These are phyloP conservation scores for Aspergillus clavatus DNA, from an alignment of 2,329 filamentous ascomycete genomes.

Conservation along the genomic window DNA sequence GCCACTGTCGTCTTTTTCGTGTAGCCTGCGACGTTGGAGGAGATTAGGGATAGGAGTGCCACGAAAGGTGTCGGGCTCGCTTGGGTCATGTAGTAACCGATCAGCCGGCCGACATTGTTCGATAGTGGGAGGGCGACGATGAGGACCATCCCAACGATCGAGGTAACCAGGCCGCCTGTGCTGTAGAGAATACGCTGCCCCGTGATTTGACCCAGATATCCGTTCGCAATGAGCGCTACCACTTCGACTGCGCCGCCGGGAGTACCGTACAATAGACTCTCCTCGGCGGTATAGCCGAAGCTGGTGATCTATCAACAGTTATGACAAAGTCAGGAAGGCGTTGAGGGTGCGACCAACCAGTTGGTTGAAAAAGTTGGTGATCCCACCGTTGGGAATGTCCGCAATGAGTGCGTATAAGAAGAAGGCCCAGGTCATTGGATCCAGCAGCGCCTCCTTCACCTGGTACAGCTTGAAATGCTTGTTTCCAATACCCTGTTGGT, in stretches of 20 bases:
- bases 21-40: slow-evolving; percentile 55
- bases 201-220: slow-evolving; percentile 53
- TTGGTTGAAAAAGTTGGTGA: slow-evolving; percentile 59
- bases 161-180: slow-evolving; percentile 47
- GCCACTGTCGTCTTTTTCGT: slow-evolving; percentile 53
- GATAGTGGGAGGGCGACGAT: slow-evolving; percentile 57
- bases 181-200: slow-evolving; percentile 56
- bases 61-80: slow-evolving; percentile 59
- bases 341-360: slow-evolving; percentile 32
- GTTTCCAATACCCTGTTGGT: slow-evolving; percentile 70
- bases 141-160: slow-evolving; percentile 59
- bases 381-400: slow-evolving; percentile 56
- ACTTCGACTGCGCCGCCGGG: slow-evolving; percentile 64
- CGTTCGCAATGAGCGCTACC: slow-evolving; percentile 52
- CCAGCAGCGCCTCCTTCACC: slow-evolving; percentile 53
- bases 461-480: slow-evolving; percentile 66
- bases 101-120: slow-evolving; percentile 55
- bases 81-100: slow-evolving; percentile 63
- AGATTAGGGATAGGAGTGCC: slow-evolving; percentile 58
- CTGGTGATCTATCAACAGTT: slow-evolving; percentile 43
- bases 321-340: slow-evolving; percentile 35
- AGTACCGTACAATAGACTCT: slow-evolving; percentile 61
- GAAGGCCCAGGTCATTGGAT: slow-evolving; percentile 58
- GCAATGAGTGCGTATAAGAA: slow-evolving; percentile 53
- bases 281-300: slow-evolving; percentile 60